Evolutionary conservation across 345 rosid genomes (phyloP).

Genomic region (Dimocarpus longan): DNA sequence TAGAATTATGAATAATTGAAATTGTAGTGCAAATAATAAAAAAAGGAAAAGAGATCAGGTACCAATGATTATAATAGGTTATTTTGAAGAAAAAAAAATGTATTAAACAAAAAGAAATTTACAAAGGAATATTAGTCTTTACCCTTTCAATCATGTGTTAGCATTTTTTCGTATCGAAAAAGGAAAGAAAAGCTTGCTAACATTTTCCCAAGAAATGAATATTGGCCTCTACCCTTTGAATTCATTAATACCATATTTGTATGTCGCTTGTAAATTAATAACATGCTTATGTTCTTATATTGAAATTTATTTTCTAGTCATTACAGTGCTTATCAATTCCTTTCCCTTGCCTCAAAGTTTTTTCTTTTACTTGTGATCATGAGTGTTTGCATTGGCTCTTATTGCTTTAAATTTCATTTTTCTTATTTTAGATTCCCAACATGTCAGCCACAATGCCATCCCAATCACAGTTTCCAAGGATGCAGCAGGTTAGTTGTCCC

Average conservation of each 20-base stretch:
- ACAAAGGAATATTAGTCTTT: not conserved
- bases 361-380: constrained; percentile 13
- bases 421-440: constrained; percentile 70
- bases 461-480: constrained; percentile 60
- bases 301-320: not conserved
- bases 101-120: not conserved
- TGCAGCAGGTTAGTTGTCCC: constrained; percentile 77
- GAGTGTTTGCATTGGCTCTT: constrained; percentile 6
- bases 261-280: not conserved
- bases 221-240: not conserved
- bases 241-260: not conserved
- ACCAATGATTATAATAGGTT: not conserved
- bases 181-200: not conserved
- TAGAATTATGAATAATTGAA: not conserved
- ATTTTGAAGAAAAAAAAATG: not conserved
- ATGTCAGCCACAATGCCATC: constrained; percentile 78
- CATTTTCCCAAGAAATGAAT: not conserved
- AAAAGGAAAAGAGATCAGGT: not conserved
- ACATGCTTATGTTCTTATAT: not conserved
- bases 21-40: too few relatives aligned
- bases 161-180: not conserved
- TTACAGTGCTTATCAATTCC: constrained; percentile 1
- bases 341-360: not conserved
- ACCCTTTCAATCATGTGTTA: too few relatives aligned
- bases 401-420: constrained; percentile 1